Conservation (phyloP, 108 stramenopile species). For the Chaetoceros tenuissimus region DNA sequence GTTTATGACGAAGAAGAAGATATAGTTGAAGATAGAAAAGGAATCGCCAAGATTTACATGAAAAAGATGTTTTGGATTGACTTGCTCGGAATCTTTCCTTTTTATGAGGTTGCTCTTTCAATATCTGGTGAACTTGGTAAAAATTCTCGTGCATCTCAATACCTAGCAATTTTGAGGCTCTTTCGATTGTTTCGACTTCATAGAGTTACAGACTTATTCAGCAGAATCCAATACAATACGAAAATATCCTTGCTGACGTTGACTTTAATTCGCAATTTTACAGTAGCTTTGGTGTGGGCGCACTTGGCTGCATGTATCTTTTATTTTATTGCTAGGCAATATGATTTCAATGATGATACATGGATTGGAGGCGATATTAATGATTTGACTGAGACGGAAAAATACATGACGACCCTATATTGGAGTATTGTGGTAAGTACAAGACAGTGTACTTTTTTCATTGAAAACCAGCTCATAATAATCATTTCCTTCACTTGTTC, state of each 20-base stretch:
- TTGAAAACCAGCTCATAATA: too few species aligned
- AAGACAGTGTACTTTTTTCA: too few species aligned
- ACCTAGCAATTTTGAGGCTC: conserved; percentile 26
- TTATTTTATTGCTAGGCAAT: conserved; percentile 45
- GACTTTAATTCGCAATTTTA: conserved; percentile 41
- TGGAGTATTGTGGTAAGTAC: conserved; percentile 43
- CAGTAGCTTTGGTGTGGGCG: conserved; percentile 32
- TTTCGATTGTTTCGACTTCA: conserved; percentile 36
- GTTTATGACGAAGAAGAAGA: conserved; percentile 29
- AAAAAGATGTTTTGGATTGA: conserved; percentile 40
- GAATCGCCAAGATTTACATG: conserved; percentile 35
- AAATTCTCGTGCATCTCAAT: conserved; percentile 7
- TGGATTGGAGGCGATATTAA: conserved; percentile 30
- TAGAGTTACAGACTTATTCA: conserved; percentile 39
- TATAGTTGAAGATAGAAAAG: conserved; percentile 15
- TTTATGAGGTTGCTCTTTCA: conserved; percentile 25
- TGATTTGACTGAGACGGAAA: conserved; percentile 16
- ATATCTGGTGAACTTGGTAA: conserved; percentile 23
- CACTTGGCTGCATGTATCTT: conserved; percentile 50
- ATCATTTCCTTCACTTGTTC: too few species aligned
- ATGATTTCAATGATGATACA: conserved; percentile 37
- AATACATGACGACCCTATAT: conserved; percentile 35
- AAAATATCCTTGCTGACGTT: conserved; percentile 32
- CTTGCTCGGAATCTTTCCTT: conserved; percentile 47
- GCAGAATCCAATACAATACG: conserved; percentile 31